A percentile compares a stretch with the other conserved stretches of the same genome.
Conservation (phyloP, 371 early-diverging fungal genomes). For the Lichtheimia corymbifera region DNA sequence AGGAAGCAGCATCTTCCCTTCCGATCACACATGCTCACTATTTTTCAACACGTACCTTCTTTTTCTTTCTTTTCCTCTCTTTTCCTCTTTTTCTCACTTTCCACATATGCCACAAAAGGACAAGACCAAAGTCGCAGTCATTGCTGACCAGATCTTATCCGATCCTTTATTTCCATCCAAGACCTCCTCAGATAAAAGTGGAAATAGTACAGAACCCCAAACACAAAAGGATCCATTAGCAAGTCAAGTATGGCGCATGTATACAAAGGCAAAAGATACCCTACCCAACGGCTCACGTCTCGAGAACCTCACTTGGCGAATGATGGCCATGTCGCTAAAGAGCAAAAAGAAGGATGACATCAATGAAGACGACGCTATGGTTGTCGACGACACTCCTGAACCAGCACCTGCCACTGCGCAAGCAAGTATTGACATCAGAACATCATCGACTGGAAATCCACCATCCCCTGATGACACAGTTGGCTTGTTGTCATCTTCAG, state of each 20-base stretch:
- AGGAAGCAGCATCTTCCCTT: not conserved
- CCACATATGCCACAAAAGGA: slow-evolving; percentile 11
- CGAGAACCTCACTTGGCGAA: slow-evolving; percentile 66
- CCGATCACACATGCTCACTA: not conserved
- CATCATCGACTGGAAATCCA: slow-evolving; percentile 6
- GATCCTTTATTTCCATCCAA: slow-evolving; percentile 13
- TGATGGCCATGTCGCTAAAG: slow-evolving; percentile 57
- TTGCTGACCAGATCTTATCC: slow-evolving; percentile 13
- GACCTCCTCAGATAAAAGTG: not conserved
- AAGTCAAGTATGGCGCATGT: slow-evolving; percentile 59
- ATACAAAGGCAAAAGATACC: slow-evolving; percentile 59
- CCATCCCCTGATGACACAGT: slow-evolving; percentile 35
- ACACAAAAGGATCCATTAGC: slow-evolving; percentile 45
- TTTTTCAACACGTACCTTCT: not conserved
- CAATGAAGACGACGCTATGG: not conserved
- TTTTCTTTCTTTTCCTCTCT: not conserved
- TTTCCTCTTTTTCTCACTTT: slow-evolving; percentile 2
- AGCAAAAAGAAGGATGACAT: slow-evolving; percentile 23
- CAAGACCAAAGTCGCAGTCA: slow-evolving; percentile 4
- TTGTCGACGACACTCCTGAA: not conserved
- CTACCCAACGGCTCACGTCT: slow-evolving; percentile 57
- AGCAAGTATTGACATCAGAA: not conserved
- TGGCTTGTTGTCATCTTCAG: slow-evolving; percentile 29
- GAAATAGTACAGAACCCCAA: not conserved
- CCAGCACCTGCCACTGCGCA: not conserved